These are phyloP conservation scores for Herpetomonas samuelpessoai DNA, from an alignment of 208 protist genomes.

Conservation along the genomic window DNA sequence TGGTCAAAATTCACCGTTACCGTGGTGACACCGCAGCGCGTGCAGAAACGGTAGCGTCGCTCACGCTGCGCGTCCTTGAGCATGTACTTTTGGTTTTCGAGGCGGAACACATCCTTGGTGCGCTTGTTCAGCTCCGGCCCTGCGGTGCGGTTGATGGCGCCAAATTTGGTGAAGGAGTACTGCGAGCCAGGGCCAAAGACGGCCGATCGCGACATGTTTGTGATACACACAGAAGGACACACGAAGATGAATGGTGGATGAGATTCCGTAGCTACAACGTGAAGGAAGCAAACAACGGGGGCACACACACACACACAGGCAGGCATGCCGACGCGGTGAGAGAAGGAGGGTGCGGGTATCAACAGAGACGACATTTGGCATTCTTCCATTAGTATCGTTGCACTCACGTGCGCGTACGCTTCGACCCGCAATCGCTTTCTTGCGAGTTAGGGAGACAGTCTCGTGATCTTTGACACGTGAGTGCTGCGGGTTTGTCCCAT, in stretches of 20 bases:
- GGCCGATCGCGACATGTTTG: constrained; percentile 66
- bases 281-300: too few relatives aligned
- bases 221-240: constrained; percentile 6
- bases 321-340: too few relatives aligned
- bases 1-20: constrained; percentile 85
- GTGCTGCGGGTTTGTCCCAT: too few relatives aligned
- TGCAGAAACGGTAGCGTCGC: constrained; percentile 82
- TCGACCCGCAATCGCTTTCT: too few relatives aligned
- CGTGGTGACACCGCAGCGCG: constrained; percentile 77
- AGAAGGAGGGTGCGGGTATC: too few relatives aligned
- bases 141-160: constrained; percentile 47
- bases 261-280: too few relatives aligned
- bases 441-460: too few relatives aligned
- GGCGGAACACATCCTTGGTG: constrained; percentile 73
- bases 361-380: too few relatives aligned
- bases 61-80: constrained; percentile 58
- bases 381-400: too few relatives aligned
- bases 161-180: constrained; percentile 87
- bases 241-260: constrained; percentile 5
- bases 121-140: constrained; percentile 51
- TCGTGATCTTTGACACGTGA: too few relatives aligned
- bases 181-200: constrained; percentile 81
- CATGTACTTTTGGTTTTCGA: constrained; percentile 86
- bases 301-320: too few relatives aligned
- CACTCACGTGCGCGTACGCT: too few relatives aligned